Evolutionary conservation across 192 early-diverging fungal species (phyloP).

Genomic region (Cladochytrium replicatum): DNA sequence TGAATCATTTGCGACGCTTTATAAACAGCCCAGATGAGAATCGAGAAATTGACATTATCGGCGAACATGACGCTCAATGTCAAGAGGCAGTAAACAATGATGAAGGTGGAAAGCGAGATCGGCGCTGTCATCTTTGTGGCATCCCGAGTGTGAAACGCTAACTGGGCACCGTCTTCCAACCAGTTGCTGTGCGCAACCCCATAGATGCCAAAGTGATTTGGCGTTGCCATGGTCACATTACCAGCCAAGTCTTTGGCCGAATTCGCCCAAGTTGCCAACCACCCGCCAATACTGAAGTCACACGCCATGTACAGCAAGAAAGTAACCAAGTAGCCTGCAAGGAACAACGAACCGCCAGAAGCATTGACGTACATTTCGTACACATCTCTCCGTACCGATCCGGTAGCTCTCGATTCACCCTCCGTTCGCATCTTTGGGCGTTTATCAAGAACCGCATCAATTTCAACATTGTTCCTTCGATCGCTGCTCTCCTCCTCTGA

Average conservation of each 20-base stretch:
- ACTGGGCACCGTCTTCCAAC: too few species aligned
- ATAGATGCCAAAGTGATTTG: too few species aligned
- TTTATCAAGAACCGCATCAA: constrained; percentile 10
- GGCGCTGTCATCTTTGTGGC: too few species aligned
- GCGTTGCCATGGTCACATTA: too few species aligned
- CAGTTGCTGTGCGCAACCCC: too few species aligned
- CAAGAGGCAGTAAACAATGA: constrained; percentile 18
- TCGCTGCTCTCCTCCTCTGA: neutral
- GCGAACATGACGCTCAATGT: constrained; percentile 17
- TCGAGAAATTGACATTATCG: constrained; percentile 4
- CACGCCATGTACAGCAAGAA: constrained; percentile 9
- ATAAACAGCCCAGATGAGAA: constrained; percentile 6
- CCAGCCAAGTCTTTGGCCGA: neutral
- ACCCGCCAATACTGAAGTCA: constrained; percentile 25
- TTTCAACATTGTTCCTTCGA: constrained; percentile 6
- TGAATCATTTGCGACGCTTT: constrained; percentile 3
- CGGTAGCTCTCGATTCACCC: constrained; percentile 25
- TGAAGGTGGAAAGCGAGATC: neutral
- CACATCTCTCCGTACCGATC: constrained; percentile 26
- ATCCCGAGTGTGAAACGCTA: too few species aligned
- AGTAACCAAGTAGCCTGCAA: constrained; percentile 6
- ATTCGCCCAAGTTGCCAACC: constrained; percentile 22
- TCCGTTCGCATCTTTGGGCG: too few species aligned
- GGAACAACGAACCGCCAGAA: constrained; percentile 32
- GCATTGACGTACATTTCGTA: constrained; percentile 31